These are phyloP conservation scores for Ceriops zippeliana DNA, from an alignment of 345 rosid genomes.

Conservation along the genomic window DNA sequence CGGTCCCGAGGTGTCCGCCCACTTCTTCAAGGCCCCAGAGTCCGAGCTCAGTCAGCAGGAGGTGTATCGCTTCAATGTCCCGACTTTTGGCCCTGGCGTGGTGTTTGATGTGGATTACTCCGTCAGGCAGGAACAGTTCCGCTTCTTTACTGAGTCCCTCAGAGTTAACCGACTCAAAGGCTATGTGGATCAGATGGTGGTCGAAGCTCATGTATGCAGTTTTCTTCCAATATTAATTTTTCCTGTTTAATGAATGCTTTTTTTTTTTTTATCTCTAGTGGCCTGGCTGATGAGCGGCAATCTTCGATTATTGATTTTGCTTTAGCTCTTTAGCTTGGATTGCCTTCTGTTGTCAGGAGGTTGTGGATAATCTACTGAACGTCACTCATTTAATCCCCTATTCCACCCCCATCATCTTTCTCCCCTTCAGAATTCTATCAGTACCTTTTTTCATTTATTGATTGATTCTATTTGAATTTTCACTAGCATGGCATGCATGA, in stretches of 20 bases:
- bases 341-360: too few species aligned
- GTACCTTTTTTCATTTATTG: too few species aligned
- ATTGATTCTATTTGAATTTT: too few species aligned
- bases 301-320: too few species aligned
- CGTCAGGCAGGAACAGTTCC: conserved; percentile 87
- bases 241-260: neutral
- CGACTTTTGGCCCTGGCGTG: conserved; percentile 94
- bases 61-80: conserved; percentile 93
- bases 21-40: conserved; percentile 90
- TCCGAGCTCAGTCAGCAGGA: conserved; percentile 94
- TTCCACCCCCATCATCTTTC: too few species aligned
- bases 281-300: neutral
- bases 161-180: conserved; percentile 78
- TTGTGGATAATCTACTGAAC: too few species aligned
- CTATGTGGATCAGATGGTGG: conserved; percentile 95
- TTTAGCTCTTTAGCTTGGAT: too few species aligned
- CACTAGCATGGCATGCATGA: too few species aligned
- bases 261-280: neutral
- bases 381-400: too few species aligned
- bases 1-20: conserved; percentile 97
- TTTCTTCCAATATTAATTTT: neutral
- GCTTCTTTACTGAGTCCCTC: conserved; percentile 88
- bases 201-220: conserved; percentile 70
- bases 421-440: too few species aligned
- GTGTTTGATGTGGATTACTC: conserved; percentile 92